Conservation (phyloP, 2,329 filamentous ascomycete species). For the Diaporthe velutina region DNA sequence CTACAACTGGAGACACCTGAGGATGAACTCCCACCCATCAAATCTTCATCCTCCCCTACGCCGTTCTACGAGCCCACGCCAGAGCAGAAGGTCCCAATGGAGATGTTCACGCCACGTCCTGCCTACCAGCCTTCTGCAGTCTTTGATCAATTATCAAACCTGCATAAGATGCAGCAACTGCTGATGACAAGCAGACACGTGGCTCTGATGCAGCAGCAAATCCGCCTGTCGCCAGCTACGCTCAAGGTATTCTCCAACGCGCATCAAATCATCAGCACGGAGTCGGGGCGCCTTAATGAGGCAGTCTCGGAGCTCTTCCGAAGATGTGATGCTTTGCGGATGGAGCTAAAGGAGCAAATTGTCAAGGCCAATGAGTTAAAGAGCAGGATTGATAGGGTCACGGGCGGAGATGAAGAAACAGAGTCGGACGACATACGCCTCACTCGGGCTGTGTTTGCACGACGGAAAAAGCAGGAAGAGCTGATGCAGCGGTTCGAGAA, state of each 20-base stretch:
- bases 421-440: slow-evolving; percentile 69
- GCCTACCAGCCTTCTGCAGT: slow-evolving; percentile 73
- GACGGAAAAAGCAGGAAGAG: slow-evolving; percentile 67
- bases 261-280: slow-evolving; percentile 77
- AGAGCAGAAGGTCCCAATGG: slow-evolving; percentile 51
- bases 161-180: slow-evolving; percentile 61
- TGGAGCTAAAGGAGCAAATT: slow-evolving; percentile 77
- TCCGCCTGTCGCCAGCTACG: slow-evolving; percentile 78
- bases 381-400: slow-evolving; percentile 75
- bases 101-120: slow-evolving; percentile 73
- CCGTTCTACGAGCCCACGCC: slow-evolving; percentile 56
- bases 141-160: slow-evolving; percentile 59
- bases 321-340: slow-evolving; percentile 75
- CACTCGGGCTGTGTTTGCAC: slow-evolving; percentile 68
- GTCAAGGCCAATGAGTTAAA: slow-evolving; percentile 75
- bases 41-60: slow-evolving; percentile 50
- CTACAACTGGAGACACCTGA: slow-evolving; percentile 73
- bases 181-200: slow-evolving; percentile 72
- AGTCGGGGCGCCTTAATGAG: slow-evolving; percentile 76
- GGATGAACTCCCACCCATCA: slow-evolving; percentile 53
- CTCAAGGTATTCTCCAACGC: slow-evolving; percentile 79
- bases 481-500: slow-evolving; percentile 72
- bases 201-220: slow-evolving; percentile 73
- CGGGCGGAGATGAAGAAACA: slow-evolving; percentile 68
- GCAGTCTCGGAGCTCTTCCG: slow-evolving; percentile 81